Evolutionary conservation across 495 filamentous ascomycete species (phyloP).

Genomic region (Aspergillus nanangensis): DNA sequence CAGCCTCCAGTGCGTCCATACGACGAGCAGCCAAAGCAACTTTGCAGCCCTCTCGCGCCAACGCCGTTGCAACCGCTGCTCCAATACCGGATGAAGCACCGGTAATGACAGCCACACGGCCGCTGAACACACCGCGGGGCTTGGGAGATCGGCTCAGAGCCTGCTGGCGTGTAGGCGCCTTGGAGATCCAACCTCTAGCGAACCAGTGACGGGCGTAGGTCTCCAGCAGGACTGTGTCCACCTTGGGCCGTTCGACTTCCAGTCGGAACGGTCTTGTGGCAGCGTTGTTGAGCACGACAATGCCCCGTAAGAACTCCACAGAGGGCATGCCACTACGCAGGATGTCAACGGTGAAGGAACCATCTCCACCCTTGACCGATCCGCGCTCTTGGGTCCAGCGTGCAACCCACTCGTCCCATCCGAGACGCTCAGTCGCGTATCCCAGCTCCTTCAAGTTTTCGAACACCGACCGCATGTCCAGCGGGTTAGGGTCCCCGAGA

Average conservation of each 20-base stretch:
- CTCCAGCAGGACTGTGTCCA: constrained; percentile 55
- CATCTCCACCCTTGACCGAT: constrained; percentile 51
- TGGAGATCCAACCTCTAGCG: constrained; percentile 60
- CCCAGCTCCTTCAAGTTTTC: constrained; percentile 53
- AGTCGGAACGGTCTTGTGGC: constrained; percentile 51
- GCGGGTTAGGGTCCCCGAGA: constrained; percentile 60
- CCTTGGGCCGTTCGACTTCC: constrained; percentile 54
- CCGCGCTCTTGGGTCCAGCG: constrained; percentile 59
- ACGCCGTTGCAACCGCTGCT: constrained; percentile 41
- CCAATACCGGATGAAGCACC: constrained; percentile 50
- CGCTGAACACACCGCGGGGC: constrained; percentile 45
- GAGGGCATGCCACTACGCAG: constrained; percentile 60
- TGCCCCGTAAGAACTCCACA: constrained; percentile 52
- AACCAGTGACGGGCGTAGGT: constrained; percentile 68
- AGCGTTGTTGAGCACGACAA: constrained; percentile 59
- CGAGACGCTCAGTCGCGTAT: constrained; percentile 53
- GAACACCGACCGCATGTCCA: constrained; percentile 52
- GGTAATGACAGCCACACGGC: constrained; percentile 47
- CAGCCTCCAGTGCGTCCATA: constrained; percentile 50
- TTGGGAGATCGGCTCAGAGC: constrained; percentile 28
- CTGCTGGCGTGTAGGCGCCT: constrained; percentile 42
- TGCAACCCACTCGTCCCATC: constrained; percentile 60
- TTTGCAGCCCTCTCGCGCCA: constrained; percentile 54
- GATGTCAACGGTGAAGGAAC: constrained; percentile 51
- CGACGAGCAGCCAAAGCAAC: constrained; percentile 61